Evolutionary conservation across 306 rosid genomes (phyloP).

Genomic region (Prunus campanulata): DNA sequence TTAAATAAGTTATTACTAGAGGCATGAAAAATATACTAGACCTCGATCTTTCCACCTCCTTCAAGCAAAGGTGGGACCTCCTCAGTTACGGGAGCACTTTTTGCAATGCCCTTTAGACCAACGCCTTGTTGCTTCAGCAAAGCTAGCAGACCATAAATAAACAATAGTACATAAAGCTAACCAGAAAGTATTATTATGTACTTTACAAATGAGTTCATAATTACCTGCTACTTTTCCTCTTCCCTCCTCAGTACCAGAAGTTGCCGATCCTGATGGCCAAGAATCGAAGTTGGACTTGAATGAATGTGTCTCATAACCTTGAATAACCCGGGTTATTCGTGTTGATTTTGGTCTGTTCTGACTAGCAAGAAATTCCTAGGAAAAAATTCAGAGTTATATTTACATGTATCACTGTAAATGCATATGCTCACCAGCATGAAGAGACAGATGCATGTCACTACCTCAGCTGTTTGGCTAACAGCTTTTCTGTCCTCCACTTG

Average conservation of each 20-base stretch:
- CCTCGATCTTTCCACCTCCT: conserved; percentile 99
- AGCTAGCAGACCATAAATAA: conserved; percentile 52
- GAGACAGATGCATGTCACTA: conserved; percentile 31
- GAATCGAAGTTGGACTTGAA: conserved; percentile 92
- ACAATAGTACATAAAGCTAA: conserved; percentile 21
- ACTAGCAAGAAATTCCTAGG: conserved; percentile 75
- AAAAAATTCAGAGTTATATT: conserved; percentile 21
- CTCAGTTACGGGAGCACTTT: conserved; percentile 68
- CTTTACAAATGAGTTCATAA: conserved; percentile 17
- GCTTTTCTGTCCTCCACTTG: conserved; percentile 95
- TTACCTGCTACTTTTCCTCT: conserved; percentile 99
- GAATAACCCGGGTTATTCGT: conserved; percentile 85
- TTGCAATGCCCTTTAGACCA: conserved; percentile 86
- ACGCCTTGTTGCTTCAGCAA: conserved; percentile 98
- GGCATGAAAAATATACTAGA: conserved; percentile 25
- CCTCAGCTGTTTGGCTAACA: conserved; percentile 89
- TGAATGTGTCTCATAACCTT: conserved; percentile 91
- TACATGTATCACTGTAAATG: conserved; percentile 2
- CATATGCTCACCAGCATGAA: conserved; percentile 27
- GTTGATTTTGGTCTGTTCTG: conserved; percentile 84
- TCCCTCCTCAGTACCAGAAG: conserved; percentile 87
- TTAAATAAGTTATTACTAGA: conserved; percentile 3
- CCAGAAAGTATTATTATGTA: conserved; percentile 18
- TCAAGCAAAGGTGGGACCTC: conserved; percentile 97
- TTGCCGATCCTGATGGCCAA: conserved; percentile 90